phyloP scores from a whole-genome alignment of 192 early-diverging fungal genomes.

The Coemansia sp. region DNA sequence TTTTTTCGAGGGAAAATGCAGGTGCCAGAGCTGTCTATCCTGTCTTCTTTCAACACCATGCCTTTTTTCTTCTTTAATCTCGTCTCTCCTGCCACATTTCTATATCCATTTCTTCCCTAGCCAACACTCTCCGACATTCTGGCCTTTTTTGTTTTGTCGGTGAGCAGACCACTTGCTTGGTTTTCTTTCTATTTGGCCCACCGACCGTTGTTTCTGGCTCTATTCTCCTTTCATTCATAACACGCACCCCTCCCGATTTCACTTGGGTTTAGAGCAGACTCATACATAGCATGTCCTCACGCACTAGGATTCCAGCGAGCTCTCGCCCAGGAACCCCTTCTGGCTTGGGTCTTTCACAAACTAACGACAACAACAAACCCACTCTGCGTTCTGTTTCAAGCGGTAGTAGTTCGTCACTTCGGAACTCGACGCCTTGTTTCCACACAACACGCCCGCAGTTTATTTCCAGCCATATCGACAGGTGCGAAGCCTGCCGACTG shows the following conservation, averaged over 20 bases:
- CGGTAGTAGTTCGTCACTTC: slow-evolving; percentile 37
- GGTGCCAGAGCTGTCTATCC: background rate
- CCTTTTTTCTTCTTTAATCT: background rate
- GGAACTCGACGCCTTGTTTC: slow-evolving; percentile 47
- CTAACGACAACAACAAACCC: slow-evolving; percentile 14
- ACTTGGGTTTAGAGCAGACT: background rate
- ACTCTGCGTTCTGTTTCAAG: slow-evolving; percentile 42
- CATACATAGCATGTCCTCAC: slow-evolving; percentile 24
- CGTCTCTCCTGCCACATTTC: background rate
- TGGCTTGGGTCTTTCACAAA: slow-evolving; percentile 25
- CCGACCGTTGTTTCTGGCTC: too few relatives aligned
- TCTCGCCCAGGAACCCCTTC: slow-evolving; percentile 29
- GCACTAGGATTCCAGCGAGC: slow-evolving; percentile 11
- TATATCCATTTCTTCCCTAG: background rate
- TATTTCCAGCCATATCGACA: slow-evolving; percentile 54
- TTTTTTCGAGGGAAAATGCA: background rate
- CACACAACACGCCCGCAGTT: slow-evolving; percentile 54
- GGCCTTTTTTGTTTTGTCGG: slow-evolving; percentile 4
- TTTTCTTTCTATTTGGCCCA: background rate
- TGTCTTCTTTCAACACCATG: background rate
- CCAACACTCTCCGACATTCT: background rate
- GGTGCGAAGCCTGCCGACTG: slow-evolving; percentile 52
- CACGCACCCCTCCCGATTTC: background rate
- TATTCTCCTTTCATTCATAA: background rate
- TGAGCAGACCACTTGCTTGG: too few relatives aligned